Evolutionary conservation across 345 rosid species (phyloP).

Genomic region (Populus tremula): DNA sequence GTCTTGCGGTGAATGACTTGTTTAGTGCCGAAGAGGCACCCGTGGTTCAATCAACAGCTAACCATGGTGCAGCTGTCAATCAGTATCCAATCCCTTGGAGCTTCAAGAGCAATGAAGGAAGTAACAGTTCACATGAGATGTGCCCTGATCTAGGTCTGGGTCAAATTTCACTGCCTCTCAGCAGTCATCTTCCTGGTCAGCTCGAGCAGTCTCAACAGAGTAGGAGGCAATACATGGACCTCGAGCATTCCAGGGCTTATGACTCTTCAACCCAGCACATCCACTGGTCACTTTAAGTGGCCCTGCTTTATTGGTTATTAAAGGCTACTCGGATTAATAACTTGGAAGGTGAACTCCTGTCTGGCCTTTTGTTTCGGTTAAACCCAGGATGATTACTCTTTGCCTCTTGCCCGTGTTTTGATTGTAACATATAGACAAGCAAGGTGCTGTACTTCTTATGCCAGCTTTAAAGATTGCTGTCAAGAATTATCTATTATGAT

Average conservation of each 20-base stretch:
- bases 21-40: slow-evolving; percentile 41
- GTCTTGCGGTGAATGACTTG: slow-evolving; percentile 36
- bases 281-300: slow-evolving; percentile 65
- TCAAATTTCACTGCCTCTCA: slow-evolving; percentile 44
- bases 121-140: slow-evolving; percentile 36
- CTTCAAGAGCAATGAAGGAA: slow-evolving; percentile 44
- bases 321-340: not conserved
- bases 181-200: slow-evolving; percentile 41
- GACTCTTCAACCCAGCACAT: slow-evolving; percentile 54
- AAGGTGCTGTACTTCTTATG: not conserved
- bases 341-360: not conserved
- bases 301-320: not conserved
- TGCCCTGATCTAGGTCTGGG: slow-evolving; percentile 51
- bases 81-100: slow-evolving; percentile 56
- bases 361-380: not conserved
- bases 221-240: slow-evolving; percentile 57
- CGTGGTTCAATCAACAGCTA: slow-evolving; percentile 46
- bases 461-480: no score
- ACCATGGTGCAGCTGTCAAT: slow-evolving; percentile 37
- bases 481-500: no score
- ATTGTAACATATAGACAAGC: not conserved
- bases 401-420: not conserved
- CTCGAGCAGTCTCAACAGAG: slow-evolving; percentile 53
- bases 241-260: slow-evolving; percentile 51
- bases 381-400: not conserved